Conservation (phyloP, 164 flowering plant genomes). For the Santalum album region DNA sequence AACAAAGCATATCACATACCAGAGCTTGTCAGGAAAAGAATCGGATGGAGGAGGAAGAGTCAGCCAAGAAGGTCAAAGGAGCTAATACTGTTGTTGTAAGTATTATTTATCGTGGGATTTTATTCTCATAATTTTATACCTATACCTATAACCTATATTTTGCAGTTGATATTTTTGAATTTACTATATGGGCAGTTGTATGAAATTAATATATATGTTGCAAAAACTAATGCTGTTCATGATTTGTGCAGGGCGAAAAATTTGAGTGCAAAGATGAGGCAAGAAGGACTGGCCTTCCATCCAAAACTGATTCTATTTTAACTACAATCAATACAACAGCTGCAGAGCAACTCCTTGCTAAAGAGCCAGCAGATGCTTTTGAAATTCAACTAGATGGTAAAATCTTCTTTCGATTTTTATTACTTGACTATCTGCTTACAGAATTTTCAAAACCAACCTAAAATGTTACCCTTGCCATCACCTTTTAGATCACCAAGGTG, state of each 20-base stretch:
- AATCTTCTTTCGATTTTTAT: neutral
- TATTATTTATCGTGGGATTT: too few species aligned
- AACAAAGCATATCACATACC: conserved; percentile 6
- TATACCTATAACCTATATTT: too few species aligned
- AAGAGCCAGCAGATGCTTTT: conserved; percentile 12
- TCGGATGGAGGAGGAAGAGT: conserved; percentile 20
- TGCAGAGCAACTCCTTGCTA: conserved; percentile 11
- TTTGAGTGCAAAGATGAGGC: conserved; percentile 15
- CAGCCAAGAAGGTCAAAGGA: conserved; percentile 8
- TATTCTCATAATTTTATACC: too few species aligned
- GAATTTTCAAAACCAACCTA: too few species aligned
- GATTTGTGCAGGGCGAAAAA: conserved; percentile 25
- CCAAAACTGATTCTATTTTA: conserved; percentile 5
- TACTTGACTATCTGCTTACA: neutral
- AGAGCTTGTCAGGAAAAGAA: conserved; percentile 15
- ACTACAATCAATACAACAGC: neutral
- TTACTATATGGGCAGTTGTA: too few species aligned
- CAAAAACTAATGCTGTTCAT: neutral
- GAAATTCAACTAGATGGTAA: conserved; percentile 28
- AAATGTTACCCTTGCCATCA: neutral
- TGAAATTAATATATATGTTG: too few species aligned
- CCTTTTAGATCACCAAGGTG: neutral
- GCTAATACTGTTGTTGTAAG: conserved; percentile 26
- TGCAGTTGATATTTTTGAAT: too few species aligned
- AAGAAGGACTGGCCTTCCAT: conserved; percentile 7